These are phyloP conservation scores for Aspergillus avenaceus DNA, from an alignment of 495 filamentous ascomycete species.

Conservation along the genomic window DNA sequence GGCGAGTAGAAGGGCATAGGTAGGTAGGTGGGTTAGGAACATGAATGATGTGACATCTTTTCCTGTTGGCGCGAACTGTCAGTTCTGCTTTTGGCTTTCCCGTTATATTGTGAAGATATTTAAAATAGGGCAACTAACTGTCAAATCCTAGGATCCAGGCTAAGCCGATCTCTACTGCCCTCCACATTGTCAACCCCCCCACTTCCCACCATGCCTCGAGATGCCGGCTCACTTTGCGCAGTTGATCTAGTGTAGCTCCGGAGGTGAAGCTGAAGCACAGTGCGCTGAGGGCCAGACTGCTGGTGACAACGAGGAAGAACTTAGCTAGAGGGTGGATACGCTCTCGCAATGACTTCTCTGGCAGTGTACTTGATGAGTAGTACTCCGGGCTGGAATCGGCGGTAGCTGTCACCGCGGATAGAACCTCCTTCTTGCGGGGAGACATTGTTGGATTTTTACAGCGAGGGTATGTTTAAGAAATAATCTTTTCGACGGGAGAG, in stretches of 20 bases:
- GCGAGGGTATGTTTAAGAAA: not conserved
- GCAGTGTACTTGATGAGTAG: conserved; percentile 1
- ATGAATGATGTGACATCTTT: conserved; percentile 67
- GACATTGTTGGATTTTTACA: conserved; percentile 7
- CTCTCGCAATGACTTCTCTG: conserved; percentile 13
- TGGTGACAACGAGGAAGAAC: conserved; percentile 58
- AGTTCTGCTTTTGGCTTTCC: too few species aligned
- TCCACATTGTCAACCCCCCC: conserved; percentile 60
- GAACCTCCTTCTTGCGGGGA: conserved; percentile 17
- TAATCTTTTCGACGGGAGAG: not conserved
- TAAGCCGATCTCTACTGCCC: conserved; percentile 61
- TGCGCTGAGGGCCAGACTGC: conserved; percentile 59
- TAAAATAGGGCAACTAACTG: too few species aligned
- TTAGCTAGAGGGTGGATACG: conserved; percentile 46
- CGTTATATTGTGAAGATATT: too few species aligned
- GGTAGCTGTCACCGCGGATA: conserved; percentile 4
- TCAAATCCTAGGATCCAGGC: conserved; percentile 71
- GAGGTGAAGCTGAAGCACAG: conserved; percentile 53
- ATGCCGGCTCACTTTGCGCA: conserved; percentile 58
- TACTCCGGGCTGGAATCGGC: conserved; percentile 3
- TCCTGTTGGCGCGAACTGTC: conserved; percentile 34
- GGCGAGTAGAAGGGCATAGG: conserved; percentile 61
- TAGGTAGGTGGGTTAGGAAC: conserved; percentile 66
- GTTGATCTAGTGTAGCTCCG: conserved; percentile 48
- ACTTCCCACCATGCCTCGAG: conserved; percentile 58